Conservation (phyloP, 192 early-diverging fungal genomes). For the Dimargaris cristalligena region DNA sequence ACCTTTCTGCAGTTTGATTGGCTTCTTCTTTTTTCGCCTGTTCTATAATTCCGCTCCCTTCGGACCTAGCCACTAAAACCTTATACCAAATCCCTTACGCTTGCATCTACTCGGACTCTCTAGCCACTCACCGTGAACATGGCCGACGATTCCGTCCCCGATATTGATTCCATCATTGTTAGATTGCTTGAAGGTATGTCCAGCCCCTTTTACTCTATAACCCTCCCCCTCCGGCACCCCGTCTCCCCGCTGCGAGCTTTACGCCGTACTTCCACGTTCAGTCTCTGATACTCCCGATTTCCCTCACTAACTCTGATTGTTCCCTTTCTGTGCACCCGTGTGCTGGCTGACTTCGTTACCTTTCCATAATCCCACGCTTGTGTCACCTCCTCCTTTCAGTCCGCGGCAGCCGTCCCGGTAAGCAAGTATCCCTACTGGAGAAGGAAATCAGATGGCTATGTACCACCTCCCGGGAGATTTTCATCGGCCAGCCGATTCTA, state of each 20-base stretch:
- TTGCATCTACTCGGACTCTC: slow-evolving; percentile 7
- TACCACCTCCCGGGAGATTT: slow-evolving; percentile 83
- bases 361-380: slow-evolving; percentile 3
- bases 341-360: slow-evolving; percentile 1
- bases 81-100: slow-evolving; percentile 4
- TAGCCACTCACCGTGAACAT: neutral
- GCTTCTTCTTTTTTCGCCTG: slow-evolving; percentile 2
- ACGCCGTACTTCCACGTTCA: neutral
- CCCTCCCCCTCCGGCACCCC: neutral
- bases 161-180: slow-evolving; percentile 81
- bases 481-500: slow-evolving; percentile 83
- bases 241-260: neutral
- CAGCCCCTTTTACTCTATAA: neutral
- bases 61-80: too few species aligned
- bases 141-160: slow-evolving; percentile 23
- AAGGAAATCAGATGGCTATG: slow-evolving; percentile 91
- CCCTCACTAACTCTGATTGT: neutral
- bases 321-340: neutral
- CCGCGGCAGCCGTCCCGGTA: slow-evolving; percentile 83
- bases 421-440: slow-evolving; percentile 90
- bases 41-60: too few species aligned
- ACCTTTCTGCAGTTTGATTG: neutral
- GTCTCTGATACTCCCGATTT: neutral
- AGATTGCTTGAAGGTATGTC: slow-evolving; percentile 75
- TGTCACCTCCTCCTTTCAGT: slow-evolving; percentile 34